Evolutionary conservation across 441 rosid genomes (phyloP), one percentile per base, ranked within the genome.

Genomic region (Hura crepitans): DNA sequence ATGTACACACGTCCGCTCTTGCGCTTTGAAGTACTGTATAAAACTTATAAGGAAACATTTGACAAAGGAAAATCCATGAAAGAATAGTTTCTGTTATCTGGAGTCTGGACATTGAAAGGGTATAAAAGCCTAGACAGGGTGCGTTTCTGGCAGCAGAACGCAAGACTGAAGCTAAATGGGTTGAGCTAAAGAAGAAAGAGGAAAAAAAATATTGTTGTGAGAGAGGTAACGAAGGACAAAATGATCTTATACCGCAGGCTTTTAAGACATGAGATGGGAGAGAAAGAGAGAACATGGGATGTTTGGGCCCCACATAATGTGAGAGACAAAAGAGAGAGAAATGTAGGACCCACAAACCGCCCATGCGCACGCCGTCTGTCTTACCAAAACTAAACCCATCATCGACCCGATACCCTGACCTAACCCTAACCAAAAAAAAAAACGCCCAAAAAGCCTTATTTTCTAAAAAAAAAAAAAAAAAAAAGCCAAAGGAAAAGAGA

Each of bases 311-410:
- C 62, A 69, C 9, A 45, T 25, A 37, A 35, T 46, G 60, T 55
- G 73, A 65, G 68, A 62, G 83, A 78, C 78, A 76, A 78, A 78
- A 74, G 78, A 46, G 59, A 25, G 53, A 57, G 71, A 70, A 76
- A 72, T 28, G 69, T 50, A 70, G 83, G 85, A 17, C 79, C 94
- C 87, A 81, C 85, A 69, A 86, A 91, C 89, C 89, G 85, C 87
- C 89, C 94, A 90, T 84, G 88, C 84, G 91, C 87, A 85, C 84
- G 83, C 81, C n/a, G n/a, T n/a, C n/a, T 79, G 86, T 82, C 81
- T 82, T 76, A 83, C 89, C 86, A 79, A 83, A 83, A 80, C 80
- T 75, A 70, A 79, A 75, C 77, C 85, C 77, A 74, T 69, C 78
- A 68, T 79, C 81, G 57, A 74, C 68, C 84, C 79, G 42, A 70